Evolutionary conservation across 2,329 filamentous ascomycete genomes (phyloP), one percentile per base, ranked within the genome.

Genomic region (Monilinia polystroma): DNA sequence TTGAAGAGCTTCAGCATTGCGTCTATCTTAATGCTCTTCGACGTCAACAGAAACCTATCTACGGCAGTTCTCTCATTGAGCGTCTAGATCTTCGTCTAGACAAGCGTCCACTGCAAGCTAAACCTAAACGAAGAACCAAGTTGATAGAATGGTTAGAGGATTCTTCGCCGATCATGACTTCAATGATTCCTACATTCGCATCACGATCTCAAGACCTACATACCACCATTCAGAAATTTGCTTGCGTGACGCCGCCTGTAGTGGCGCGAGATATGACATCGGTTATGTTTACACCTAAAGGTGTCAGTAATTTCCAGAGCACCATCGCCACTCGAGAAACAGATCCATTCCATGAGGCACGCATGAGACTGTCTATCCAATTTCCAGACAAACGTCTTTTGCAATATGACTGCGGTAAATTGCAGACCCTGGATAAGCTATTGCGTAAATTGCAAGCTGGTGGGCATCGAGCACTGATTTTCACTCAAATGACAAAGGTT

Each of bases 401-500:
- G 0, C 94, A 99, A 77, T 99, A 96, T 77, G 95, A 99, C 78
- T 98, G 95, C 75, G 95, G 95, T 72, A 99, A 99, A 78, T 85
- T 99, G 4, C 95, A 99, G 75, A 88, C 90, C 23, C 84, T 99
- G 20, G 95, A 96, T 74, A 89, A 89, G 68, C 84, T 99, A 2
- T 84, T 99, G 18, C 90, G 95, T 12, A 89, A 90, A 69, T 84
- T 99, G 10, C 93, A 98, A 79, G 87, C 91, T 2, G 93, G 92
- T 51, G 93, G 93, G 1, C 95, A 98, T 75, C 91, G 96, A 10
- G 95, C 93, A 12, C 83, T 99, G 62, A 99, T 99, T 76, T 99
- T 99, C 78, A 98, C 96, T 0, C 95, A 99, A 76, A 99, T 99
- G 95, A 98, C 95, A 57, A 97, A 96, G 77, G 95, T 98, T 56